A percentile compares a stretch with the other conserved stretches of the same genome.
Evolutionary conservation across 768 basidiomycete genomes (phyloP).

Genomic region (Postia placenta): DNA sequence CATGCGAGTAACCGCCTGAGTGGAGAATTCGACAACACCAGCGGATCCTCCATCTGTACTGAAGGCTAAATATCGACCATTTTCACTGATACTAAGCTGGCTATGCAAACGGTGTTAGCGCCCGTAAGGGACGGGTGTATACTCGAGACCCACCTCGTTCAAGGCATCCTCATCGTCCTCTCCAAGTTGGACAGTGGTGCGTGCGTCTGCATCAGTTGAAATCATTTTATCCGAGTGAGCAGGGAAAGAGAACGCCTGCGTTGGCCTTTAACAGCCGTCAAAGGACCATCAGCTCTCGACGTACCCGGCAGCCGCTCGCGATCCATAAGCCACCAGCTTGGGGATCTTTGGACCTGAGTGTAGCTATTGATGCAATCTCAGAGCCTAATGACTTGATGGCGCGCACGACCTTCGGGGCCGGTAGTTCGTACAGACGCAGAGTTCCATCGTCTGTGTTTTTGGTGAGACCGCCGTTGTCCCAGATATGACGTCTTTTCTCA

Average conservation of each 20-base stretch:
- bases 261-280: neutral
- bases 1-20: slow-evolving; percentile 46
- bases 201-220: slow-evolving; percentile 43
- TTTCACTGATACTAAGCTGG: slow-evolving; percentile 58
- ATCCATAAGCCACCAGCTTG: slow-evolving; percentile 54
- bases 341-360: slow-evolving; percentile 31
- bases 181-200: slow-evolving; percentile 38
- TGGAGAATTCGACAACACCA: slow-evolving; percentile 57
- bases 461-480: neutral
- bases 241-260: slow-evolving; percentile 35
- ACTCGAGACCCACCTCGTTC: slow-evolving; percentile 52
- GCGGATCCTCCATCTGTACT: slow-evolving; percentile 64
- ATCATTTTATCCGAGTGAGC: slow-evolving; percentile 48
- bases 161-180: slow-evolving; percentile 49
- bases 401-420: slow-evolving; percentile 53
- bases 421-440: slow-evolving; percentile 58
- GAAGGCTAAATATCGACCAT: slow-evolving; percentile 54
- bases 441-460: slow-evolving; percentile 54
- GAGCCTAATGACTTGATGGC: slow-evolving; percentile 51
- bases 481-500: slow-evolving; percentile 21
- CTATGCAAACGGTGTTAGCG: slow-evolving; percentile 15
- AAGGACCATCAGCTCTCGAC: slow-evolving; percentile 8
- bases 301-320: slow-evolving; percentile 55
- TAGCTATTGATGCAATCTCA: slow-evolving; percentile 63
- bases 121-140: neutral